Percentiles rank a stretch among this genome's conserved stretches.
Evolutionary conservation across 805 yeast genomes (phyloP).

Genomic region (Candida incommunis): DNA sequence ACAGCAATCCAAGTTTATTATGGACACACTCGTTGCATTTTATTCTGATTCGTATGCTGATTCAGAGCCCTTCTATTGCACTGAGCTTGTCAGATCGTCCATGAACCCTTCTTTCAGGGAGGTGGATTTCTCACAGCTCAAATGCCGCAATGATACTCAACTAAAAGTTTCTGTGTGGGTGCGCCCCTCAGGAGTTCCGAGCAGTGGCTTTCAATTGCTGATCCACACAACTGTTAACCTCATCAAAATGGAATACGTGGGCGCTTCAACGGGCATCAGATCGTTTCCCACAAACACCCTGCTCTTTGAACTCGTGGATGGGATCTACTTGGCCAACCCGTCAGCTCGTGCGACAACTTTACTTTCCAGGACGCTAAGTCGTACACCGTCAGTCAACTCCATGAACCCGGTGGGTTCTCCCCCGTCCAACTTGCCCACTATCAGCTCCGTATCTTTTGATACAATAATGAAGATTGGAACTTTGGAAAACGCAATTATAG

Average conservation of each 20-base stretch:
- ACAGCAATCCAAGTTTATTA: neutral
- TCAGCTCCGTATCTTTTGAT: conserved; percentile 11
- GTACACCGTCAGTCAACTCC: neutral
- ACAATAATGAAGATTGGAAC: conserved; percentile 17
- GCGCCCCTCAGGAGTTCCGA: neutral
- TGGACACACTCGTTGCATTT: conserved; percentile 9
- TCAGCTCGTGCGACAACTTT: neutral
- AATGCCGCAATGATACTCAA: conserved; percentile 4
- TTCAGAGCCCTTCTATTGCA: conserved; percentile 9
- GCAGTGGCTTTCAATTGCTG: conserved; percentile 1
- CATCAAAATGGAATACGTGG: conserved; percentile 8
- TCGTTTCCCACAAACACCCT: conserved; percentile 9
- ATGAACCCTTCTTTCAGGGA: conserved; percentile 13
- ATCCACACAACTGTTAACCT: conserved; percentile 5
- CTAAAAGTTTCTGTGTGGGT: conserved; percentile 9
- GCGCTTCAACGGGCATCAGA: conserved; percentile 8
- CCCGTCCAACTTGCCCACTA: neutral
- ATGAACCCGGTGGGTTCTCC: neutral
- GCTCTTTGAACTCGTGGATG: conserved; percentile 11
- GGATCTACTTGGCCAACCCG: conserved; percentile 7
- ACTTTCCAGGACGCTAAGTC: neutral
- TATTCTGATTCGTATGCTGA: conserved; percentile 3
- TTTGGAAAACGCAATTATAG: conserved; percentile 17
- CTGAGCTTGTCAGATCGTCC: conserved; percentile 9
- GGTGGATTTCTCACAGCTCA: conserved; percentile 7